Evolutionary conservation across 2,329 filamentous ascomycete species (phyloP).

Genomic region (Fusarium domesticum): DNA sequence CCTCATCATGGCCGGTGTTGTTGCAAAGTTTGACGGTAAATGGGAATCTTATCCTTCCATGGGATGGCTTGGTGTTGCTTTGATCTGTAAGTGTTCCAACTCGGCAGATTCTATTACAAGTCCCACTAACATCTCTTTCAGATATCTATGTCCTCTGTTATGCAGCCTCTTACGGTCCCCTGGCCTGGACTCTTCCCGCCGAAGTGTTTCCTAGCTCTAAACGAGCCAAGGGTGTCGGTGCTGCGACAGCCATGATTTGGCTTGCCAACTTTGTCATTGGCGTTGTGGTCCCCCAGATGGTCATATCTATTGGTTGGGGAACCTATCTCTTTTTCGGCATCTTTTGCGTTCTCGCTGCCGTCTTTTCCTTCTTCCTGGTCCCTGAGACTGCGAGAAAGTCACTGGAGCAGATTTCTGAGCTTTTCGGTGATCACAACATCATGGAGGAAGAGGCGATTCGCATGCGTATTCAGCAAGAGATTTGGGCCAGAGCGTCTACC

Average conservation of each 20-base stretch:
- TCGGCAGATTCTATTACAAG: too few relatives aligned
- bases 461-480: slow-evolving; percentile 5
- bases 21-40: slow-evolving; percentile 12
- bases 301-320: slow-evolving; percentile 47
- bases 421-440: slow-evolving; percentile 49
- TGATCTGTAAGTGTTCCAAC: slow-evolving; percentile 12
- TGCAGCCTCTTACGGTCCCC: slow-evolving; percentile 32
- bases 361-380: slow-evolving; percentile 33
- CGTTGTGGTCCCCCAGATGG: slow-evolving; percentile 52
- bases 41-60: slow-evolving; percentile 13
- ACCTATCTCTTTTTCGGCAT: slow-evolving; percentile 54
- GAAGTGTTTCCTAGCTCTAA: slow-evolving; percentile 37
- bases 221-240: slow-evolving; percentile 37
- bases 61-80: slow-evolving; percentile 18
- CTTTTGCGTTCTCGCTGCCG: slow-evolving; percentile 46
- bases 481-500: slow-evolving; percentile 8
- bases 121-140: not conserved
- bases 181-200: slow-evolving; percentile 36
- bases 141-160: slow-evolving; percentile 28
- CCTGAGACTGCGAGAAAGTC: slow-evolving; percentile 20
- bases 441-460: slow-evolving; percentile 13
- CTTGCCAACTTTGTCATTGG: slow-evolving; percentile 40
- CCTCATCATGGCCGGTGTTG: slow-evolving; percentile 18
- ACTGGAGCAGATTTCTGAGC: slow-evolving; percentile 60
- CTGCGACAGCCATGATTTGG: slow-evolving; percentile 36